Base-by-base conservation (phyloP, 2,329 filamentous ascomycete genomes). In the Pyricularia grisea region DNA sequence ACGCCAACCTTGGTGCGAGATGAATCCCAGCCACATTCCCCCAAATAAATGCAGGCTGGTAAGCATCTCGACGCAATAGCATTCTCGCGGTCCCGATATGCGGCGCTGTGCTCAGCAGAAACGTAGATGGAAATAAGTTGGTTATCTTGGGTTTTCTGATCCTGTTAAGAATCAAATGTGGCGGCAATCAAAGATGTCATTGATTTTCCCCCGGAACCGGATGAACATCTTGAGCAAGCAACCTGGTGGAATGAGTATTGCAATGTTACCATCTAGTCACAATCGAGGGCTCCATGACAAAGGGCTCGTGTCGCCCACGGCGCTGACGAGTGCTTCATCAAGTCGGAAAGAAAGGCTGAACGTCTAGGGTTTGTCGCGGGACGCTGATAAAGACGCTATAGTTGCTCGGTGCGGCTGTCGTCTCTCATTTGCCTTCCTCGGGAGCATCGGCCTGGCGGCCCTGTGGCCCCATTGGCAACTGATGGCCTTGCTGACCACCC, bases 361-460 rank as follows among this genome's bases (percentile, higher is more conserved):
- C 60, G 25, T 63, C 23, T 63, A 20, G 25, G 27, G 25, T 63
- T 20, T 63, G 60, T 63, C 60, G 60, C 60, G 60, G 60, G 60
- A 63, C 28, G 60, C 28, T 63, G 60, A 17, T 17, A 63, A 63
- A 4, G 60, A 30, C 60, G 60, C 60, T 63, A 14, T 63, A 25
- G 27, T 63, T 23, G 60, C 60, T 28, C 60, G 14, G 60, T 63
- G 60, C 14, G 12, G 14, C 60, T 28, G 60, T 20, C 4, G 5
- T 60, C 42, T 60, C 58, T 75, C 74, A 75, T 73, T 84, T 84
- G 68, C 79, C 77, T 74, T 83, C 82, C 61, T 83, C 81, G 9
- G 78, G 76, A 68, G 76, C 78, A 25, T 84, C 82, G 23, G 77
- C 74, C 58, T 77, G 74, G 70, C 79, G 77, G 73, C 73, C 75